Base-by-base conservation (phyloP, 2,329 filamentous ascomycete genomes). In the Penicillium sp. region DNA sequence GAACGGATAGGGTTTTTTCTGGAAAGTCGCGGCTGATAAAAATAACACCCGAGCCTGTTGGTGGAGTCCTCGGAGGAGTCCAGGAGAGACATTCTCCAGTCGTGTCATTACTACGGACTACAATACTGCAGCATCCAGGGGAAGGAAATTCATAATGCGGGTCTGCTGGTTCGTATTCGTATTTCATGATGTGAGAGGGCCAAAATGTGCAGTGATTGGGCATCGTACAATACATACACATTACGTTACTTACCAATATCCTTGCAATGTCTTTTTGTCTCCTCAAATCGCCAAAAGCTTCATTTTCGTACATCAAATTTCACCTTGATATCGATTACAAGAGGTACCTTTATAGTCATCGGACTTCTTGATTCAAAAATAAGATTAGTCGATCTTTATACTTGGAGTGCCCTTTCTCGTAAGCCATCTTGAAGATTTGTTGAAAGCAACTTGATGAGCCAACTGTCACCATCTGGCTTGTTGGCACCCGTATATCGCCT, bases 1-100 rank as follows among this genome's bases (percentile, higher is more conserved):
- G 19, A 45, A 30, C 38, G 46, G 10, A 57, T 35, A 26, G 38
- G 30, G 37, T 26, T 37, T 25, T 42, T 64, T 64, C 59, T 64
- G 59, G 62, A 62, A 64, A 53, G 37, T 54, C 46, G 33, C 58
- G 28, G 38, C 37, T 38, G 55, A 63, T 59, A 63, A 65, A 63
- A 63, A 63, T 63, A 64, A 64, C 61, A 28, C 33, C 16, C 6
- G 52, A 35, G 55, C 52, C 37, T 13, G 59, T 38, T 48, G 56
- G 63, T 65, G 63, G 63, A 61, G 63, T 48, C 56, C 49, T 13
- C n/a, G 25, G 53, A 55, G 55, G 42, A 42, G 38, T 35, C 52
- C 48, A 56, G 33, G 53, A 55, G 56, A 61, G 43, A 59, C 60
- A 59, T 43, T 51, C 48, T 46, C 48, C 53, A 55, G 38, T 42